These are phyloP conservation scores for Arachis stenosperma DNA, from an alignment of 306 rosid genomes.

Conservation along the genomic window DNA sequence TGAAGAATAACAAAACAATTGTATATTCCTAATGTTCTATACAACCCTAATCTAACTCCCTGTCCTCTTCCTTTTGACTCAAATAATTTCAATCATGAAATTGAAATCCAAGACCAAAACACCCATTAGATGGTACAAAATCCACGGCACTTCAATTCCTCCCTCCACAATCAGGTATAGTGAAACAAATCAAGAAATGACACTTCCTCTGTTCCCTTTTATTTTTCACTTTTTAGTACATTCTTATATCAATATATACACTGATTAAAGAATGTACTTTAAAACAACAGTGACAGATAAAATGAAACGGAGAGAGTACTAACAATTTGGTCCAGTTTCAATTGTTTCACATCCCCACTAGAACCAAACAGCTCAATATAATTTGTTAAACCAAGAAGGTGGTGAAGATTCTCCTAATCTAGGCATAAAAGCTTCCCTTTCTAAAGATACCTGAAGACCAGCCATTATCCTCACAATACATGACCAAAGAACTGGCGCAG, in stretches of 20 bases:
- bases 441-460: slow-evolving; percentile 68
- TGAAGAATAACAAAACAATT: slow-evolving; percentile 32
- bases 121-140: slow-evolving; percentile 12
- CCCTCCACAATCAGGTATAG: slow-evolving; percentile 15
- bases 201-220: too few species aligned
- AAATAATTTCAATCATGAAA: slow-evolving; percentile 6
- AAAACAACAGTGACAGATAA: too few species aligned
- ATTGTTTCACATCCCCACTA: not conserved
- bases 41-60: not conserved
- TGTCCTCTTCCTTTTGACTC: not conserved
- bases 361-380: slow-evolving; percentile 42
- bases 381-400: slow-evolving; percentile 60
- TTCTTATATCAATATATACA: too few species aligned
- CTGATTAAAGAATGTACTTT: too few species aligned
- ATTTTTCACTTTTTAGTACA: too few species aligned
- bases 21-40: slow-evolving; percentile 1
- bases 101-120: not conserved
- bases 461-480: slow-evolving; percentile 52
- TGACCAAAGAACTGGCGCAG: slow-evolving; percentile 72
- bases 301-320: too few species aligned
- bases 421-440: slow-evolving; percentile 69
- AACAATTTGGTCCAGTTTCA: not conserved
- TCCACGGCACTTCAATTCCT: slow-evolving; percentile 30
- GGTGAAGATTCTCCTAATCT: slow-evolving; percentile 65
- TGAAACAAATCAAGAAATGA: not conserved